phyloP scores from a whole-genome alignment of 345 rosid species.

The Odontarrhena argentea region DNA sequence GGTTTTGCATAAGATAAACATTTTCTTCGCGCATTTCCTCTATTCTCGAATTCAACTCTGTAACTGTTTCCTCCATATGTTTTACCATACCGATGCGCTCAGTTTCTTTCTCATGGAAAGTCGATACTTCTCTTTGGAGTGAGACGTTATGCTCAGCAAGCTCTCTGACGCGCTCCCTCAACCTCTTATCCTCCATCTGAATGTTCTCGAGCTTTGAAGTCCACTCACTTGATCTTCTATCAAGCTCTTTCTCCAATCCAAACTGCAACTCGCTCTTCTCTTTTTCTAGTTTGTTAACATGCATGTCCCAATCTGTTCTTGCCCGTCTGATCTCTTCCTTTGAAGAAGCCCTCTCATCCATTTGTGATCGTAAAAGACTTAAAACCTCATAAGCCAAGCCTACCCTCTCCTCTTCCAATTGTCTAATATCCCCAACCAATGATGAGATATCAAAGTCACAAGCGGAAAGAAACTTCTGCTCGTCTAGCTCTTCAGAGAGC shows the following conservation, averaged over 20 bases:
- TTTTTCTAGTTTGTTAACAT: constrained; percentile 58
- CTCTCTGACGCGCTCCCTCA: constrained; percentile 91
- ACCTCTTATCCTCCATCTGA: constrained; percentile 79
- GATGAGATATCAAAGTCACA: constrained; percentile 59
- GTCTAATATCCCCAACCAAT: constrained; percentile 59
- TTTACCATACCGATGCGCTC: constrained; percentile 59
- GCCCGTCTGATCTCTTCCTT: constrained; percentile 59
- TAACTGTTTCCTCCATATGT: constrained; percentile 58
- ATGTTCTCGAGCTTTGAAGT: constrained; percentile 69
- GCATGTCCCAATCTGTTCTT: constrained; percentile 59
- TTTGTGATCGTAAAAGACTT: constrained; percentile 60
- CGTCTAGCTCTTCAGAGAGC: constrained; percentile 69
- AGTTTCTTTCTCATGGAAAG: constrained; percentile 68
- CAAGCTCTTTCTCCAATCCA: constrained; percentile 86
- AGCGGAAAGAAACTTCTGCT: constrained; percentile 55
- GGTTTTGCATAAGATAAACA: constrained; percentile 43
- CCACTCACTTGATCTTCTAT: constrained; percentile 93
- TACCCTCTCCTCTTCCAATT: constrained; percentile 64
- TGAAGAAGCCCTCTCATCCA: constrained; percentile 60
- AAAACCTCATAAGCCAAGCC: constrained; percentile 78
- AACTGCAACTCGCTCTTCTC: constrained; percentile 78
- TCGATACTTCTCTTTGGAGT: constrained; percentile 81
- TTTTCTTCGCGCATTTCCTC: constrained; percentile 60
- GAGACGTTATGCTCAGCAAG: constrained; percentile 95
- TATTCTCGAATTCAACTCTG: constrained; percentile 50